Evolutionary conservation across 495 filamentous ascomycete genomes (phyloP).

Genomic region (Polyplosphaeria fusca): DNA sequence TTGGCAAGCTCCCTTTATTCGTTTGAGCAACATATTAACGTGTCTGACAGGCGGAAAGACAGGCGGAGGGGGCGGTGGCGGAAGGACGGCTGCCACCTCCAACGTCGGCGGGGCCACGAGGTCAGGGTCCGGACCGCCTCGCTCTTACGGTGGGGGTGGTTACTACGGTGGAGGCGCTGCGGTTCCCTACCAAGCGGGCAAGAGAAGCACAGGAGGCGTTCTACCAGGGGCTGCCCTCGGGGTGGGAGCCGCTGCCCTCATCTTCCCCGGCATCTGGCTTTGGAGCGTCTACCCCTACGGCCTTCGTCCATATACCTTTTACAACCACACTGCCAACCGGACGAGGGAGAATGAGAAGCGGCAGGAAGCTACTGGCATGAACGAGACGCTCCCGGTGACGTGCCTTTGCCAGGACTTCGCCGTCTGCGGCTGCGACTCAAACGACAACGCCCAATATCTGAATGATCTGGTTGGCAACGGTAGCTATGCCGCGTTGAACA

Average conservation of each 20-base stretch:
- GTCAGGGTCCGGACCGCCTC: constrained; percentile 60
- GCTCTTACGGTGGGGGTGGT: constrained; percentile 60
- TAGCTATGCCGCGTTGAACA: constrained; percentile 55
- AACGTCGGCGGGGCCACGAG: constrained; percentile 64
- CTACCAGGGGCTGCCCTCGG: constrained; percentile 56
- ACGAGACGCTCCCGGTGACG: constrained; percentile 66
- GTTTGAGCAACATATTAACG: not conserved
- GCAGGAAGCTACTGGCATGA: too few relatives aligned
- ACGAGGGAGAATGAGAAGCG: constrained; percentile 39
- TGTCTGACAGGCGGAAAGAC: constrained; percentile 33
- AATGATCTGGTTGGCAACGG: constrained; percentile 67
- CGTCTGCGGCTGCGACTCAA: constrained; percentile 82
- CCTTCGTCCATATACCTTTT: constrained; percentile 61
- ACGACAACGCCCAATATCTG: constrained; percentile 57
- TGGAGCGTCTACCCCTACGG: constrained; percentile 70
- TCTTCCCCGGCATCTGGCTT: constrained; percentile 59
- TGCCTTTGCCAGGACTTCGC: constrained; percentile 70
- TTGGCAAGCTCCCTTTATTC: not conserved
- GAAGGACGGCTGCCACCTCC: constrained; percentile 33
- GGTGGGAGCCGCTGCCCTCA: constrained; percentile 52
- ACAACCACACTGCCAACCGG: constrained; percentile 48
- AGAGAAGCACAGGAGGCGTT: constrained; percentile 54
- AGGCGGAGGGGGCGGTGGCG: constrained; percentile 21
- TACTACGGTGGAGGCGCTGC: constrained; percentile 78
- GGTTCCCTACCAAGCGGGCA: constrained; percentile 65